These are phyloP conservation scores for Salix purpurea DNA, from an alignment of 345 rosid species.

Conservation along the genomic window DNA sequence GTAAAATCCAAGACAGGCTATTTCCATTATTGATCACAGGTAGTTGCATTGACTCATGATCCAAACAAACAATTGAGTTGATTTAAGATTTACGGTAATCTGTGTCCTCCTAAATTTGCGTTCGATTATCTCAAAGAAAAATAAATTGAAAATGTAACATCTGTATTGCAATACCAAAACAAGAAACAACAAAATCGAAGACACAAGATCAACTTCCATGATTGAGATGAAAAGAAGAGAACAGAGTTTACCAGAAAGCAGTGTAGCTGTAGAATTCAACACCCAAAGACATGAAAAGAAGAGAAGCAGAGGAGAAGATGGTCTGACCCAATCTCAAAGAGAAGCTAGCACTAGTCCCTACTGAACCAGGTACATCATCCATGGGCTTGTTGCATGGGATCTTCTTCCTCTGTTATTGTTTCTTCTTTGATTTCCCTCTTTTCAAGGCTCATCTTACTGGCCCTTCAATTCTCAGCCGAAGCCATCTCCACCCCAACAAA, in stretches of 20 bases:
- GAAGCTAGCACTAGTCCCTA: conserved; percentile 73
- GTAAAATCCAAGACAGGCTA: not conserved
- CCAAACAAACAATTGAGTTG: not conserved
- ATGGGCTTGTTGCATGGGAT: conserved; percentile 32
- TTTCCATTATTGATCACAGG: not conserved
- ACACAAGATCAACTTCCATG: not conserved
- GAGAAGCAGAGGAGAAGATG: conserved; percentile 71
- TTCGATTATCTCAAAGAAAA: not conserved
- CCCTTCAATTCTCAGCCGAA: not conserved
- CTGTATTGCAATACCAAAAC: not conserved
- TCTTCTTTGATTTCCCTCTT: not conserved
- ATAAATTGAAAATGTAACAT: not conserved
- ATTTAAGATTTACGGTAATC: not conserved
- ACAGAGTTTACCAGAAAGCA: conserved; percentile 62
- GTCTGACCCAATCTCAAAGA: conserved; percentile 78
- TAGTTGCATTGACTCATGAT: not conserved
- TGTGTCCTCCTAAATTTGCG: not conserved
- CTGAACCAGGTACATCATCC: conserved; percentile 65
- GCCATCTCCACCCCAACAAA: conserved; percentile 1
- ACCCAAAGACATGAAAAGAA: conserved; percentile 81
- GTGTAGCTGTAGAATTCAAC: conserved; percentile 83
- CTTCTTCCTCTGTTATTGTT: not conserved
- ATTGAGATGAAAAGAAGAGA: not conserved
- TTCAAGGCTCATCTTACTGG: conserved; percentile 10
- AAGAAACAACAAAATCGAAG: not conserved